Conservation (phyloP, 805 yeast species). For the Candida vartiovaarae region DNA sequence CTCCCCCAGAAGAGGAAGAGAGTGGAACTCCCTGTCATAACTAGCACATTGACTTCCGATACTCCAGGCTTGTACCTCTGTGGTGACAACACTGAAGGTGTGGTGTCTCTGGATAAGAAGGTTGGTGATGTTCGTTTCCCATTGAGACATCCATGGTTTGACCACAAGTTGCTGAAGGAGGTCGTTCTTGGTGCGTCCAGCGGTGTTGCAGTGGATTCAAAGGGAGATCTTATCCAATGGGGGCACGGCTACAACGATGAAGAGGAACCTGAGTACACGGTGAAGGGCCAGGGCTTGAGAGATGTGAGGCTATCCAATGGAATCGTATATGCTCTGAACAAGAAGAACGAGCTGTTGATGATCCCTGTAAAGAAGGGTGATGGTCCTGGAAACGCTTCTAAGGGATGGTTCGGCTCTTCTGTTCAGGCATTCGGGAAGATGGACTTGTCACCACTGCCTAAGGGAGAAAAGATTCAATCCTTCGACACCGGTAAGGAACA, state of each 20-base stretch:
- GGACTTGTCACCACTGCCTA: slow-evolving; percentile 5
- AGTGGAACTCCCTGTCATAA: slow-evolving; percentile 26
- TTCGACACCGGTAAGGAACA: slow-evolving; percentile 62
- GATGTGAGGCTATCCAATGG: slow-evolving; percentile 46
- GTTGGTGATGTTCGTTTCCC: slow-evolving; percentile 42
- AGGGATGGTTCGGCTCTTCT: slow-evolving; percentile 11
- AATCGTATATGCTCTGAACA: slow-evolving; percentile 40
- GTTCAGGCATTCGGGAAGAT: slow-evolving; percentile 8
- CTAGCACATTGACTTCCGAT: slow-evolving; percentile 28
- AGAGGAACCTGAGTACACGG: slow-evolving; percentile 27
- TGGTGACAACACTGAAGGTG: slow-evolving; percentile 44
- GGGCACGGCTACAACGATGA: slow-evolving; percentile 34
- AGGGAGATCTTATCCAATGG: slow-evolving; percentile 75
- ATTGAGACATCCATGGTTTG: slow-evolving; percentile 54
- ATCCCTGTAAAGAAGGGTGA: slow-evolving; percentile 23
- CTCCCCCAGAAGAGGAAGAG: slow-evolving; percentile 15
- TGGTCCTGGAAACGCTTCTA: slow-evolving; percentile 4
- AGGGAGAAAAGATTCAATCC: slow-evolving; percentile 44
- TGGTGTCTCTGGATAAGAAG: slow-evolving; percentile 25
- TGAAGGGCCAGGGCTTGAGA: slow-evolving; percentile 40
- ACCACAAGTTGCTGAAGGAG: slow-evolving; percentile 49
- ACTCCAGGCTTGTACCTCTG: slow-evolving; percentile 58
- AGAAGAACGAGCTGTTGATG: slow-evolving; percentile 27
- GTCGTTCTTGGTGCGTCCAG: slow-evolving; percentile 42
- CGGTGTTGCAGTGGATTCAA: slow-evolving; percentile 49